Conservation (phyloP, 257 asterid species). For the Penstemon newberryi region DNA sequence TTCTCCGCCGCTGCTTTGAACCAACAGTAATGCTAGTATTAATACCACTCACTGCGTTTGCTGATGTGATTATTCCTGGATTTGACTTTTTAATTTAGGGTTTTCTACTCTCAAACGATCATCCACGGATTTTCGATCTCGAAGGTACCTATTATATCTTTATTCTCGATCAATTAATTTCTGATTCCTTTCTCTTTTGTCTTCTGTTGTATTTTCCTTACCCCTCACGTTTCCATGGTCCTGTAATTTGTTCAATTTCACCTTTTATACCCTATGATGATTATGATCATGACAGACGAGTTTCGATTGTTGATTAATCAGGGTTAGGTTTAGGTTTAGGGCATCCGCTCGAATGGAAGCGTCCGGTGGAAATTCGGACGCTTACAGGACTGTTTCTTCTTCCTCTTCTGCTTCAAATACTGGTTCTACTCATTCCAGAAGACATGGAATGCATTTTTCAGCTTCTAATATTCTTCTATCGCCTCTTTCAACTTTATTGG, state of each 20-base stretch:
- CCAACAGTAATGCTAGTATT: constrained; percentile 16
- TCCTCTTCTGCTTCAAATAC: constrained; percentile 25
- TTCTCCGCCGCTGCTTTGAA: constrained; percentile 26
- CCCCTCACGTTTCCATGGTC: background rate
- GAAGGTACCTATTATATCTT: constrained; percentile 31
- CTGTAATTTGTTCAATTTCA: background rate
- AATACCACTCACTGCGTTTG: too few species aligned
- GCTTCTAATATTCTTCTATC: constrained; percentile 61
- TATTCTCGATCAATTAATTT: background rate
- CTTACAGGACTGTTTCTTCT: constrained; percentile 40
- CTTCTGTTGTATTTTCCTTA: background rate
- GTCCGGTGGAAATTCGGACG: constrained; percentile 73
- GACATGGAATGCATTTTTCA: constrained; percentile 49
- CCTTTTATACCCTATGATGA: background rate
- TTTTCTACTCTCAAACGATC: constrained; percentile 31
- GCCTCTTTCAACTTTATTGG: constrained; percentile 69
- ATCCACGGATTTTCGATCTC: constrained; percentile 66
- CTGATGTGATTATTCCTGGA: too few species aligned
- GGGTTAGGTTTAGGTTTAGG: constrained; percentile 63
- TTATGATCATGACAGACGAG: constrained; percentile 3
- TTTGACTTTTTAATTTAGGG: constrained; percentile 26
- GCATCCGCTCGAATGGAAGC: constrained; percentile 66
- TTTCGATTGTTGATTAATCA: constrained; percentile 24
- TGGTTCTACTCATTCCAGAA: constrained; percentile 41
- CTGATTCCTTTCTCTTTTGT: background rate